These are phyloP conservation scores for Bondarzewia mesenterica DNA, from an alignment of 1,284 basidiomycete genomes.

Conservation along the genomic window DNA sequence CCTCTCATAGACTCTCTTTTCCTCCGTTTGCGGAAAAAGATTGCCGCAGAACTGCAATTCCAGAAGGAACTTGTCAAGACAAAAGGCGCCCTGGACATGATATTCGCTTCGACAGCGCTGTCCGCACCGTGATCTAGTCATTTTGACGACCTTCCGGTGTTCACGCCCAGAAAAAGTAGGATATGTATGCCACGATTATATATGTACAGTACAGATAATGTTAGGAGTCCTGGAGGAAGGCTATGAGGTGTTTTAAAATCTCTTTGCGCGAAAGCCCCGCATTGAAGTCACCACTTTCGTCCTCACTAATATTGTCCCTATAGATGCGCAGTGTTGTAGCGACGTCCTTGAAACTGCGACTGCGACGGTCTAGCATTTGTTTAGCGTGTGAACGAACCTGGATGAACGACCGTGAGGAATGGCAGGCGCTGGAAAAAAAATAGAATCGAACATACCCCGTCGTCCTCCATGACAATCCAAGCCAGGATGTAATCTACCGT, in stretches of 20 bases:
- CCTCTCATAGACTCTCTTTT: conserved; percentile 89
- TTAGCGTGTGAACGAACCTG: conserved; percentile 69
- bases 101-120: conserved; percentile 61
- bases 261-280: conserved; percentile 49
- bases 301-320: conserved; percentile 65
- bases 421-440: too few relatives aligned
- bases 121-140: conserved; percentile 12
- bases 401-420: conserved; percentile 10
- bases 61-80: conserved; percentile 83
- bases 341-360: conserved; percentile 57
- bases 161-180: conserved; percentile 1
- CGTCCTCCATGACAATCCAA: conserved; percentile 98
- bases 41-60: conserved; percentile 83
- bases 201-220: conserved; percentile 5
- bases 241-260: conserved; percentile 63
- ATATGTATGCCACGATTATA: neutral
- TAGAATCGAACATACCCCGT: conserved; percentile 60
- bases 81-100: conserved; percentile 90
- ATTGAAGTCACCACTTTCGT: conserved; percentile 23
- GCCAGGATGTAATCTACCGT: conserved; percentile 89
- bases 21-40: conserved; percentile 75
- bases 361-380: conserved; percentile 70
- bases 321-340: conserved; percentile 58
- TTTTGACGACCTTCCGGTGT: neutral
- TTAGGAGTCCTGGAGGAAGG: conserved; percentile 44